phyloP scores from a whole-genome alignment of 257 asterid species.

The Solanum peruvianum region DNA sequence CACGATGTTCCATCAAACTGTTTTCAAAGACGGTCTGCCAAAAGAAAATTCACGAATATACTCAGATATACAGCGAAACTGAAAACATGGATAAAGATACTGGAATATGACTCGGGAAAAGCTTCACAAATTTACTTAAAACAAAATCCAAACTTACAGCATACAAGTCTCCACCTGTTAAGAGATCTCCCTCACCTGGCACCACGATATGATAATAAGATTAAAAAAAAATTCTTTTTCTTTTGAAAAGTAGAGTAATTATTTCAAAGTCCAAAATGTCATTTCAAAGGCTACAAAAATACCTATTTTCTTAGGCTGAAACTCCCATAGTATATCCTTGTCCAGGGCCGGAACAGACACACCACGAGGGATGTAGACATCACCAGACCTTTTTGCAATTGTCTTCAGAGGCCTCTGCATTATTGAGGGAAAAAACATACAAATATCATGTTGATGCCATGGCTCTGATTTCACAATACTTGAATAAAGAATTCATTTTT shows the following conservation, averaged over 20 bases:
- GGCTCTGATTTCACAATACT: background rate
- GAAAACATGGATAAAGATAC: background rate
- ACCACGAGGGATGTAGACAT: conserved; percentile 99
- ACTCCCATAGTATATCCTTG: conserved; percentile 93
- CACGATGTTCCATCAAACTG: conserved; percentile 76
- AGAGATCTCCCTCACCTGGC: conserved; percentile 88
- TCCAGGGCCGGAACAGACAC: conserved; percentile 98
- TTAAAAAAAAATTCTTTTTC: background rate
- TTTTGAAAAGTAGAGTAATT: background rate
- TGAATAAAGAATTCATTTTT: background rate
- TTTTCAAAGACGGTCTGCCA: conserved; percentile 81
- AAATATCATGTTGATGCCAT: background rate
- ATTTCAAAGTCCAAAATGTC: background rate
- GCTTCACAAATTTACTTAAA: background rate
- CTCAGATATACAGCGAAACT: background rate
- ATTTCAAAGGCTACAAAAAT: background rate
- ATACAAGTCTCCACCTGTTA: conserved; percentile 91
- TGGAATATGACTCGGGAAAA: background rate
- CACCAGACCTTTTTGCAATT: conserved; percentile 88
- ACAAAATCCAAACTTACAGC: conserved; percentile 56
- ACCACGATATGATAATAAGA: conserved; percentile 3
- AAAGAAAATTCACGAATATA: background rate
- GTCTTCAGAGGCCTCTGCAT: conserved; percentile 97
- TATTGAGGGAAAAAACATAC: background rate
- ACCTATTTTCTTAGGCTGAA: conserved; percentile 92